Conservation (phyloP, 768 basidiomycete species). For the Termitomyces sp. region DNA sequence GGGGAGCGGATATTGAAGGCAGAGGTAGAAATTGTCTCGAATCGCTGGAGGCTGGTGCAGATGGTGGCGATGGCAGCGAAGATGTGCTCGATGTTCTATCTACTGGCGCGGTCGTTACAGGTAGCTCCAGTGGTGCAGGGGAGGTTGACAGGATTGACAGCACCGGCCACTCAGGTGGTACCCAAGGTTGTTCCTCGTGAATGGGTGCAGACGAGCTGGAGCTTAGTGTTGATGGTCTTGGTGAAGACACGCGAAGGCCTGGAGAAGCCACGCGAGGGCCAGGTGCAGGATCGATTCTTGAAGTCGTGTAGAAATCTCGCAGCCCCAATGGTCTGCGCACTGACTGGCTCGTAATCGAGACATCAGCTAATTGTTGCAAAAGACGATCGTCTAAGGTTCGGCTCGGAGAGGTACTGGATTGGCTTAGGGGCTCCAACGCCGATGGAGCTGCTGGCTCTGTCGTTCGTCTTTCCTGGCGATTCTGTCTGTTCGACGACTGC, state of each 20-base stretch:
- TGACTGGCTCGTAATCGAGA: neutral
- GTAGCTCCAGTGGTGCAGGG: neutral
- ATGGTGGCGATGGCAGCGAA: neutral
- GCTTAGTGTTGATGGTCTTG: neutral
- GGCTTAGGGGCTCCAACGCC: neutral
- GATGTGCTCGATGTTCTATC: neutral
- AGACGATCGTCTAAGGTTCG: neutral
- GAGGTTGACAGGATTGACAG: neutral
- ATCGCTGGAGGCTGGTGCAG: neutral
- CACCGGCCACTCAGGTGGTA: neutral
- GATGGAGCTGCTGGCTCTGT: neutral
- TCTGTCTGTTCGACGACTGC: neutral
- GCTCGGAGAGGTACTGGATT: neutral
- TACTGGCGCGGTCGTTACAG: neutral
- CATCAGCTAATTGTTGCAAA: neutral
- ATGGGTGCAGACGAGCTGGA: neutral
- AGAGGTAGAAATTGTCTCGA: neutral
- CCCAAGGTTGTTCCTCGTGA: neutral
- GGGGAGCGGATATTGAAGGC: neutral
- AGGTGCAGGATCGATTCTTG: neutral
- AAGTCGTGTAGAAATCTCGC: neutral
- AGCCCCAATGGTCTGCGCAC: constrained; percentile 1
- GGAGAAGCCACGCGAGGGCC: neutral
- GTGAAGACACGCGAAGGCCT: neutral
- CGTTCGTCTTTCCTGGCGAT: neutral